A percentile compares a stretch with the other conserved stretches of the same genome.
These are phyloP conservation scores for Cyphellophora attinorum DNA, from an alignment of 2,329 filamentous ascomycete genomes.

Conservation along the genomic window DNA sequence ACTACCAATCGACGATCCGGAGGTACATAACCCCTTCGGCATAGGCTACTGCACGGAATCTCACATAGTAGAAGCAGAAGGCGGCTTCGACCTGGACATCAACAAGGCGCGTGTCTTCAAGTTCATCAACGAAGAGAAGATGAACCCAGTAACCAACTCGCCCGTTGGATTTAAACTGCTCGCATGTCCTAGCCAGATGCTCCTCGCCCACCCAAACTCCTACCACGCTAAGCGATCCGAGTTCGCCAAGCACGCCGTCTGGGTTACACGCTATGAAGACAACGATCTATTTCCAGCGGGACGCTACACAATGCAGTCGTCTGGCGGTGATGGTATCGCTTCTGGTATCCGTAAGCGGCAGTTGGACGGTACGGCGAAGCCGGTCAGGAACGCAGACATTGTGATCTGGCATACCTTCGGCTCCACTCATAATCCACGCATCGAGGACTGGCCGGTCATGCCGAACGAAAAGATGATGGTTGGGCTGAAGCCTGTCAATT, in stretches of 20 bases:
- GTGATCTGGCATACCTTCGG: conserved; percentile 36
- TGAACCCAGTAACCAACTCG: conserved; percentile 44
- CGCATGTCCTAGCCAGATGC: conserved; percentile 45
- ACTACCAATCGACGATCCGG: conserved; percentile 44
- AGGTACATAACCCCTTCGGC: conserved; percentile 41
- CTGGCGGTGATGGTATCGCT: conserved; percentile 37
- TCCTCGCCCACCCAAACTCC: conserved; percentile 45
- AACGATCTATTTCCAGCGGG: conserved; percentile 45
- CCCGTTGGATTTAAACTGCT: conserved; percentile 49
- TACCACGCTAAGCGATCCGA: conserved; percentile 43
- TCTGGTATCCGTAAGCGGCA: conserved; percentile 33
- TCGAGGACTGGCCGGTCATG: conserved; percentile 37
- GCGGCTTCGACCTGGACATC: conserved; percentile 39
- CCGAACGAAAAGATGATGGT: conserved; percentile 19
- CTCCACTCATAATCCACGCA: conserved; percentile 34
- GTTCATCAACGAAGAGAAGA: conserved; percentile 44
- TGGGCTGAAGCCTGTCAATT: conserved; percentile 21
- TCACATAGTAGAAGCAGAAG: conserved; percentile 36
- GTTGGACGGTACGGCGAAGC: conserved; percentile 23
- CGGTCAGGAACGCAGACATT: conserved; percentile 30
- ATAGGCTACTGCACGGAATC: conserved; percentile 40
- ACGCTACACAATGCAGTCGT: conserved; percentile 45
- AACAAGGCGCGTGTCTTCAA: conserved; percentile 44
- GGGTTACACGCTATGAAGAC: conserved; percentile 44
- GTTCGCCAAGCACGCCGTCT: conserved; percentile 47